A percentile compares a stretch with the other conserved stretches of the same genome.
Evolutionary conservation across 768 basidiomycete species (phyloP).

Genomic region (Auriscalpium microsporum): DNA sequence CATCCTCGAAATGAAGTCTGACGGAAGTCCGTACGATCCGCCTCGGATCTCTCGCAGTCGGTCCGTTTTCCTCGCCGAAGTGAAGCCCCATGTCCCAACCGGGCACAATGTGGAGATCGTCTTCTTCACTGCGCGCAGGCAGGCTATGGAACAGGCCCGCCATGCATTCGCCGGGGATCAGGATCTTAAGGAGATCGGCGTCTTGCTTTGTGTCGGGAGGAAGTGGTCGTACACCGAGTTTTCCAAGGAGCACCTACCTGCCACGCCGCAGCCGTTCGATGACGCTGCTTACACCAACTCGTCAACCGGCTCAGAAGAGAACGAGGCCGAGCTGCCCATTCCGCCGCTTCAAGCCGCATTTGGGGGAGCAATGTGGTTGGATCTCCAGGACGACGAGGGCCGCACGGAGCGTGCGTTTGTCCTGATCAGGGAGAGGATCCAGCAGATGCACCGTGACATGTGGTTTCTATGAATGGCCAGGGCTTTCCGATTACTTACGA

Average conservation of each 20-base stretch:
- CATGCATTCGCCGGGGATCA: not conserved
- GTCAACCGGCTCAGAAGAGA: no score
- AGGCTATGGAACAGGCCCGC: not conserved
- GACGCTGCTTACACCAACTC: no score
- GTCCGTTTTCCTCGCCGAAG: not conserved
- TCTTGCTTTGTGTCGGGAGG: not conserved
- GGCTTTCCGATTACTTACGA: no score
- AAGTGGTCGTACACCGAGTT: not conserved
- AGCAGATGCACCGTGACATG: no score
- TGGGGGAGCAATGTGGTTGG: no score
- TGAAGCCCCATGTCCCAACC: not conserved
- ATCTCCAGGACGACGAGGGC: no score
- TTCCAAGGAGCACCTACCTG: not conserved
- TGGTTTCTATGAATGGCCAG: no score
- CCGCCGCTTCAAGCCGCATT: no score
- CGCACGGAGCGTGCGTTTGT: no score
- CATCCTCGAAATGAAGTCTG: not conserved
- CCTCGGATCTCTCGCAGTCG: not conserved
- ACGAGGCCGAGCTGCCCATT: no score
- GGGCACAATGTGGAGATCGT: not conserved
- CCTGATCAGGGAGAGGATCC: no score
- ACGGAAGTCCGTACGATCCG: not conserved
- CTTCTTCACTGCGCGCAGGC: not conserved
- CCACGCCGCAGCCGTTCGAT: no score
- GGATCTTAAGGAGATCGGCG: not conserved